phyloP scores from a whole-genome alignment of 768 basidiomycete species.

The Hygrophoropsis aurantiaca region DNA sequence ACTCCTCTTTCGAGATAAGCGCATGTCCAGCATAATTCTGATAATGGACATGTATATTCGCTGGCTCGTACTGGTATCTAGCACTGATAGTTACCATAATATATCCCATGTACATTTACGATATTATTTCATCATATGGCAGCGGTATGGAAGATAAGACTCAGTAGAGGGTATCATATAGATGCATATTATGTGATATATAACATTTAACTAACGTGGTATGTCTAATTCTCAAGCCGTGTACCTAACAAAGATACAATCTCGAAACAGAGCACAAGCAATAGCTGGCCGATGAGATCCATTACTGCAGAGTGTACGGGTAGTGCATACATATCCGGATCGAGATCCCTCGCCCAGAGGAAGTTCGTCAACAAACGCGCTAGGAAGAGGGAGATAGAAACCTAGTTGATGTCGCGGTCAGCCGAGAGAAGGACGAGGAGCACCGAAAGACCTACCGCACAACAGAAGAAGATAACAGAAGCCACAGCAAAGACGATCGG shows the following conservation, averaged over 20 bases:
- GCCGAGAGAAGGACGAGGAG: background rate
- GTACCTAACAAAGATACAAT: slow-evolving; percentile 50
- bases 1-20: no score
- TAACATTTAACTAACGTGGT: background rate
- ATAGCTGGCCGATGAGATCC: slow-evolving; percentile 79
- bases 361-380: slow-evolving; percentile 68
- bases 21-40: no score
- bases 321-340: slow-evolving; percentile 93
- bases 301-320: slow-evolving; percentile 88
- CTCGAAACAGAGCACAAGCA: slow-evolving; percentile 77
- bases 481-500: slow-evolving; percentile 67
- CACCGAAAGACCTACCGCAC: slow-evolving; percentile 57
- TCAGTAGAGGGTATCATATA: no score
- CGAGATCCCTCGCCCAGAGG: slow-evolving; percentile 74
- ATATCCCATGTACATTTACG: no score
- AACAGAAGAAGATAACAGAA: slow-evolving; percentile 70
- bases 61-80: no score
- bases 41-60: no score
- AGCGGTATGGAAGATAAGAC: no score
- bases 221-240: slow-evolving; percentile 5
- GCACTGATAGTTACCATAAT: no score
- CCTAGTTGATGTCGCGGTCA: slow-evolving; percentile 43
- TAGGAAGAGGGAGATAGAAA: slow-evolving; percentile 63
- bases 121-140: no score
- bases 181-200: no score